phyloP scores from a whole-genome alignment of 768 basidiomycete species.

The Ephemerocybe angulata region DNA sequence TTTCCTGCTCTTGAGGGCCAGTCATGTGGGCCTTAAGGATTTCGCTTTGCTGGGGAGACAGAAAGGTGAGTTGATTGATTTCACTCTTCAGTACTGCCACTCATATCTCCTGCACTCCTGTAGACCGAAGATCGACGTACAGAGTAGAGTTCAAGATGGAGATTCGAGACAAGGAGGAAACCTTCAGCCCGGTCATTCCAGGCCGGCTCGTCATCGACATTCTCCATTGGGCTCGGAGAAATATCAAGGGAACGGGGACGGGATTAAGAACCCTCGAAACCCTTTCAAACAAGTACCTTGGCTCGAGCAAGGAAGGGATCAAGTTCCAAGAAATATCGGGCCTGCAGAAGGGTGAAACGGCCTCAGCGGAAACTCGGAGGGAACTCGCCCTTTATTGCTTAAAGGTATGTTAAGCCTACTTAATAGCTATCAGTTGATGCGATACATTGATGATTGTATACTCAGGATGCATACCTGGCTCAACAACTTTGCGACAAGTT shows the following conservation, averaged over 20 bases:
- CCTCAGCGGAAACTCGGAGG: constrained; percentile 54
- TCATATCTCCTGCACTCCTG: constrained; percentile 42
- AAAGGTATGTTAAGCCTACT: constrained; percentile 51
- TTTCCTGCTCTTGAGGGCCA: constrained; percentile 85
- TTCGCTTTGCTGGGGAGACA: constrained; percentile 74
- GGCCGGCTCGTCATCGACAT: constrained; percentile 35
- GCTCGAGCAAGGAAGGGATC: constrained; percentile 95
- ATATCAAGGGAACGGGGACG: neutral
- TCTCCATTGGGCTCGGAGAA: neutral
- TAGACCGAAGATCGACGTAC: constrained; percentile 80
- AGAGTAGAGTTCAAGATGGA: constrained; percentile 30
- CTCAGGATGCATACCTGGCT: neutral
- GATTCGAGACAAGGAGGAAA: neutral
- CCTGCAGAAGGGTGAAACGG: constrained; percentile 86
- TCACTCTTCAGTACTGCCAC: constrained; percentile 4
- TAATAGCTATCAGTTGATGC: neutral
- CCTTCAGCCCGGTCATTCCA: constrained; percentile 90
- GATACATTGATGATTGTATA: neutral
- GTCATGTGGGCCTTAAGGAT: constrained; percentile 54
- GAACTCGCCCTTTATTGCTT: constrained; percentile 92
- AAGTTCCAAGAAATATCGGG: constrained; percentile 92
- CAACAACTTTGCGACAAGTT: neutral
- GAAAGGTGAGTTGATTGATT: constrained; percentile 42
- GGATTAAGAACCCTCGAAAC: neutral
- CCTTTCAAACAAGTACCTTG: constrained; percentile 35